A percentile compares a stretch with the other conserved stretches of the same genome.
phyloP scores from a whole-genome alignment of 2,329 filamentous ascomycete species.

The Scopulariopsis brevicaulis region DNA sequence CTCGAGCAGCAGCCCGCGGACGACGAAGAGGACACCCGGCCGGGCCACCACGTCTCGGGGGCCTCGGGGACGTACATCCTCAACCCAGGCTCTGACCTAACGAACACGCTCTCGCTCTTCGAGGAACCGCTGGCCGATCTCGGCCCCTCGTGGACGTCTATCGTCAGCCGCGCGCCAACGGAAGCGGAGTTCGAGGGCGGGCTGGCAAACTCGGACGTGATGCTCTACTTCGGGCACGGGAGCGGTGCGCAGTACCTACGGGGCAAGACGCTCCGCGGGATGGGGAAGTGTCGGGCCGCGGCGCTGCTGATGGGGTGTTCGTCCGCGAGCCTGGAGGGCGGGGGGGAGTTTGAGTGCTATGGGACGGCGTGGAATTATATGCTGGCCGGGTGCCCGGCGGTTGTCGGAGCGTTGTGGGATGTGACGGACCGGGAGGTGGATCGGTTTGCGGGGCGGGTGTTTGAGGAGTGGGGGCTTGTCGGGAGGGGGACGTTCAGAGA shows the following conservation, averaged over 20 bases:
- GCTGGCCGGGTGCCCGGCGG: slow-evolving; percentile 72
- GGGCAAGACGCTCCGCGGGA: slow-evolving; percentile 65
- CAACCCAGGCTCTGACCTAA: slow-evolving; percentile 79
- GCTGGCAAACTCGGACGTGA: slow-evolving; percentile 55
- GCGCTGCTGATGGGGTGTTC: slow-evolving; percentile 92
- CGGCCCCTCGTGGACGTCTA: slow-evolving; percentile 57
- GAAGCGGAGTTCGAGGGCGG: slow-evolving; percentile 66
- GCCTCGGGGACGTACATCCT: slow-evolving; percentile 65
- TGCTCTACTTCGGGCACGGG: slow-evolving; percentile 95
- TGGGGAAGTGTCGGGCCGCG: slow-evolving; percentile 63
- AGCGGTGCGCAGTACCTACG: slow-evolving; percentile 92
- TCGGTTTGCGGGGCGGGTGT: slow-evolving; percentile 67
- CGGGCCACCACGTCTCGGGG: slow-evolving; percentile 43
- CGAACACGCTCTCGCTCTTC: slow-evolving; percentile 68
- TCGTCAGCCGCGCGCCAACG: slow-evolving; percentile 57
- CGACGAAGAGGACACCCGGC: slow-evolving; percentile 2
- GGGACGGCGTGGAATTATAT: slow-evolving; percentile 89
- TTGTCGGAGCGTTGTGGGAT: slow-evolving; percentile 93
- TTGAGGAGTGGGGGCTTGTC: slow-evolving; percentile 80
- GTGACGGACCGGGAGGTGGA: slow-evolving; percentile 97
- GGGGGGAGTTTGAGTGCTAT: slow-evolving; percentile 78
- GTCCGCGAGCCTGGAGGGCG: slow-evolving; percentile 55
- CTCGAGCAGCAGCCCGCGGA: slow-evolving; percentile 28
- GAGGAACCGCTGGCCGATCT: slow-evolving; percentile 53
- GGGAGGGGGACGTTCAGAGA: slow-evolving; percentile 30